Base-by-base conservation (phyloP, 768 basidiomycete species). In the Mycena vulgaris region DNA sequence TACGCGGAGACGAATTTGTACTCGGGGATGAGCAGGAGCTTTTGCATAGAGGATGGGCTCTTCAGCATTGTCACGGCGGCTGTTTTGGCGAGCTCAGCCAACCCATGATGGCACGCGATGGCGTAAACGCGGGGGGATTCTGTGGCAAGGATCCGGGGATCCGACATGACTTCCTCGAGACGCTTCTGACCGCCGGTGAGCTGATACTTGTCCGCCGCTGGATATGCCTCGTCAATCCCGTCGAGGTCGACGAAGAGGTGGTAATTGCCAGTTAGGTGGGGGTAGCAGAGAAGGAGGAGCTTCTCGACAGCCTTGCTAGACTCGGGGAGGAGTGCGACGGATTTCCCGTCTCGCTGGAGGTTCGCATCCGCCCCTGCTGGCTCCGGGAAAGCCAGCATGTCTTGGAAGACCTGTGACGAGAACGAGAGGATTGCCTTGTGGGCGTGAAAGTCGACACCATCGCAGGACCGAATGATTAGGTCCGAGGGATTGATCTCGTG, bases 401-500 rank as follows among this genome's bases (percentile, higher is more conserved):
- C 27, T 23, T 27, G 47, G 71, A 73, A 73, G 9, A 88, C 76
- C 6, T 80, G 74, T 17, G 88, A 88, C 0, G 81, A 83, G 13
- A 83, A 63, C 25, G 82, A 78, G 7, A 88, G 78, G 64, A 87
- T 77, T 31, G 78, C 68, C 58, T 83, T 83, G 77, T 85, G 83
- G 53, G 85, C 83, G 57, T 79, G 78, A 74, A 86, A 87, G 25
- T 69, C 70, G 62, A 74, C 70, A 14, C 30, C 19, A 25, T 88
- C 86, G 30, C 78, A 82, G 23, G 84, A 80, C 19, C 82, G 80
- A 30, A 88, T 69, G 51, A 84, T 80, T 39, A 86, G 67, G 58
- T 86, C 86, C 28, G 84, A 79, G 23, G 74, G 63, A 63, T 80
- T 76, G 53, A 83, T 64, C 11, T 66, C 53, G 37, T 64, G 10